phyloP scores from a whole-genome alignment of 1,284 basidiomycete species.

The Mycena sp. region DNA sequence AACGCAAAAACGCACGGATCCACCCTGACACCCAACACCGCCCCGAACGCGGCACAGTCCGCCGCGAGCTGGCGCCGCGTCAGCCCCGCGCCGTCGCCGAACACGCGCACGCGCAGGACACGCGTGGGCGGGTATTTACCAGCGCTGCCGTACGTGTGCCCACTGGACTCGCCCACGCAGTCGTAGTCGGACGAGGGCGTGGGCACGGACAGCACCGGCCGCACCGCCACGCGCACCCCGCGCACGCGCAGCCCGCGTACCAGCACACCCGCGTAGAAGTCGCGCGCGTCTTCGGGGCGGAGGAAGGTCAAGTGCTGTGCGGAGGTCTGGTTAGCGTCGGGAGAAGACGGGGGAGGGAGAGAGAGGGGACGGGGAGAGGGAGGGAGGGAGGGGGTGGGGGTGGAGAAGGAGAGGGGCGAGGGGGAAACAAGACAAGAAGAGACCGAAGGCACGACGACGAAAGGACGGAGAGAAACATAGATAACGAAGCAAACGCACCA shows the following conservation, averaged over 20 bases:
- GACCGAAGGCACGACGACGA: no score
- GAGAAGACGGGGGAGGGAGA: not conserved
- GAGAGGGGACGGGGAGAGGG: not conserved
- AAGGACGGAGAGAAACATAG: no score
- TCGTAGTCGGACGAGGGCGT: no score
- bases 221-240: not conserved
- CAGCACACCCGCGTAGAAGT: not conserved
- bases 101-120: not conserved
- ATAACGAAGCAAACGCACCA: no score
- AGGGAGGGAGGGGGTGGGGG: no score
- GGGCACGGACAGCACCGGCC: not conserved
- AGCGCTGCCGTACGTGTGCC: not conserved
- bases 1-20: not conserved
- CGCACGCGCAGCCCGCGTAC: not conserved
- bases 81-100: not conserved
- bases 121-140: not conserved
- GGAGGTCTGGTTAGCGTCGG: not conserved
- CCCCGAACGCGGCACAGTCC: constrained; percentile 1
- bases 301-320: constrained; percentile 7
- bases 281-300: constrained; percentile 4
- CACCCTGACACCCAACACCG: not conserved
- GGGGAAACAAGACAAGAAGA: no score
- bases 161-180: no score
- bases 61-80: not conserved
- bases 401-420: no score